A percentile compares a stretch with the other conserved stretches of the same genome.
Evolutionary conservation across 352 stramenopile genomes (phyloP).

Genomic region (Phytophthora cactorum): DNA sequence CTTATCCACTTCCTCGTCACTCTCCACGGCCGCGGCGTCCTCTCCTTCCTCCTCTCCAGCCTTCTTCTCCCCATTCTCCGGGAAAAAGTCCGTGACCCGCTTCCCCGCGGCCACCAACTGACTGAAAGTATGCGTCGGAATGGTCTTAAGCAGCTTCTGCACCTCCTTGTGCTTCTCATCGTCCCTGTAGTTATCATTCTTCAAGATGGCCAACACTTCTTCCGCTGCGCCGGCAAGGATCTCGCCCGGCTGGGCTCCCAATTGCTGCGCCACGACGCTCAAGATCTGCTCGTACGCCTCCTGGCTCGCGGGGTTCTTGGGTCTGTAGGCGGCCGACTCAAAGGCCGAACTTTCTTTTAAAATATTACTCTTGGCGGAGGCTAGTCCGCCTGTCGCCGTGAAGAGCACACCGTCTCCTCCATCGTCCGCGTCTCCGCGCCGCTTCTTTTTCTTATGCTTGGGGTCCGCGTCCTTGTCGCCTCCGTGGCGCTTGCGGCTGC

Average conservation of each 20-base stretch:
- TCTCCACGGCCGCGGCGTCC: constrained; percentile 19
- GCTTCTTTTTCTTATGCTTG: constrained; percentile 66
- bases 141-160: constrained; percentile 86
- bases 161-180: constrained; percentile 86
- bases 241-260: constrained; percentile 92
- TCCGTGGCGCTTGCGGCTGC: constrained; percentile 42
- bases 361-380: constrained; percentile 57
- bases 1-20: constrained; percentile 90
- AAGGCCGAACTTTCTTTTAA: constrained; percentile 75
- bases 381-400: constrained; percentile 55
- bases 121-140: constrained; percentile 76
- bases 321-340: constrained; percentile 86
- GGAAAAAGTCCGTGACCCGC: constrained; percentile 90
- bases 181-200: constrained; percentile 90
- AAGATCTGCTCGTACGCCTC: constrained; percentile 93
- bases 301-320: constrained; percentile 86
- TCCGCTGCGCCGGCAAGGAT: constrained; percentile 92
- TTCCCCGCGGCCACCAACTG: constrained; percentile 87
- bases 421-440: constrained; percentile 41
- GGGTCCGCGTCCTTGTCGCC: neutral
- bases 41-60: constrained; percentile 25
- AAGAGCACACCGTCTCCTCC: constrained; percentile 51
- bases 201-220: constrained; percentile 93
- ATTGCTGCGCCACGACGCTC: constrained; percentile 65
- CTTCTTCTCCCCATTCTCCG: constrained; percentile 41